Conservation (phyloP, 2,329 filamentous ascomycete species). For the Pyrenochaeta sp. region DNA sequence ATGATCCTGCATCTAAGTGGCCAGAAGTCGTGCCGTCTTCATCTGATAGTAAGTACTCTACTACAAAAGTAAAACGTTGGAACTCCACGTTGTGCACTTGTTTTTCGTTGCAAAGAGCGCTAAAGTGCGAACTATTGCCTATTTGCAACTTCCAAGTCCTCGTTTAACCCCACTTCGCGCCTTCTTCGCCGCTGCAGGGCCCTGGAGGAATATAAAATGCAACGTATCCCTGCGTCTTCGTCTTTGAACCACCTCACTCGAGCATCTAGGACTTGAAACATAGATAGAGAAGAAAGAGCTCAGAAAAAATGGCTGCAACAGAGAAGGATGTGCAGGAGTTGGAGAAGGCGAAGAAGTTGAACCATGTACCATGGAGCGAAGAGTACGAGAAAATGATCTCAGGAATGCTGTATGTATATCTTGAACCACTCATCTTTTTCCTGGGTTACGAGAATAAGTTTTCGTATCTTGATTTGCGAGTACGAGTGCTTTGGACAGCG, state of each 20-base stretch:
- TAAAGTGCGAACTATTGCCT: slow-evolving; percentile 34
- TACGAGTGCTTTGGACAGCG: no score
- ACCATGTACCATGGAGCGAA: slow-evolving; percentile 64
- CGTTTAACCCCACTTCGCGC: slow-evolving; percentile 25
- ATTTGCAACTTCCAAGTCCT: slow-evolving; percentile 2
- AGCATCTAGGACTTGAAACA: no score
- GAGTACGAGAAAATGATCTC: slow-evolving; percentile 72
- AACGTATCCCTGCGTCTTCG: no score
- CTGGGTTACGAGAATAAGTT: no score
- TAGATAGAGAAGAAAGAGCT: background rate
- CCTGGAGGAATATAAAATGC: no score
- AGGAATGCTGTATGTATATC: slow-evolving; percentile 65
- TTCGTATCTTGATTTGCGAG: no score
- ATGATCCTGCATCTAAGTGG: slow-evolving; percentile 14
- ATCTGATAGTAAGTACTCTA: background rate
- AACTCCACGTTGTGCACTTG: background rate
- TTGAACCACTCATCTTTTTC: no score
- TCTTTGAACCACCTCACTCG: no score
- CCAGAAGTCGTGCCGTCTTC: slow-evolving; percentile 14
- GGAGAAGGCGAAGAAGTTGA: slow-evolving; percentile 56
- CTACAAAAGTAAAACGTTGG: background rate
- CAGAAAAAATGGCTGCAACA: slow-evolving; percentile 46
- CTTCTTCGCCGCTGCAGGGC: no score
- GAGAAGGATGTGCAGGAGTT: slow-evolving; percentile 55
- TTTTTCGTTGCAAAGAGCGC: slow-evolving; percentile 4